These are phyloP conservation scores for Cucumis melo DNA, from an alignment of 306 rosid genomes.

Conservation along the genomic window DNA sequence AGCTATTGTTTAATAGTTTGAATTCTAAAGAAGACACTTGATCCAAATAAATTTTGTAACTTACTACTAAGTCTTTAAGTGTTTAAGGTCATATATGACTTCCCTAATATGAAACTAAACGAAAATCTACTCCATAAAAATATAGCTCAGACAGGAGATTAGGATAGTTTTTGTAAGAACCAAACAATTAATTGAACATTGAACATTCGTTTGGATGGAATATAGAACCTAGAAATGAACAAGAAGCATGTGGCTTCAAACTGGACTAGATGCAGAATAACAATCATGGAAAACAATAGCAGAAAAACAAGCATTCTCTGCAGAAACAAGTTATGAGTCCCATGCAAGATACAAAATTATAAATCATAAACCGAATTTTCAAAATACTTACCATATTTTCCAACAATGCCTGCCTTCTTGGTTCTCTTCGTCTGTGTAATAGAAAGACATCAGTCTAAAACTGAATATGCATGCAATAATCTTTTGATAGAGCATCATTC, in stretches of 20 bases:
- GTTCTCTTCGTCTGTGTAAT: slow-evolving; percentile 77
- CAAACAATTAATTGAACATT: no score
- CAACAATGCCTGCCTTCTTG: slow-evolving; percentile 89
- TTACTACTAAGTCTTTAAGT: background rate
- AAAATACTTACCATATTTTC: slow-evolving; percentile 49
- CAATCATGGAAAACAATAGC: background rate
- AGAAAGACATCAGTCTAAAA: background rate
- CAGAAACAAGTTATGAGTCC: background rate
- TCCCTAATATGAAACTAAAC: background rate
- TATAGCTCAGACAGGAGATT: no score
- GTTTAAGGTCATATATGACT: background rate
- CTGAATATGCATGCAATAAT: background rate
- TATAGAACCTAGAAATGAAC: no score
- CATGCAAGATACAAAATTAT: background rate
- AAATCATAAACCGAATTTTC: background rate
- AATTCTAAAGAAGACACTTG: background rate
- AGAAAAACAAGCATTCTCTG: background rate
- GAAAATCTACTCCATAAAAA: no score
- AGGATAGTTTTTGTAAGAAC: no score
- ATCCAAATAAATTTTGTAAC: background rate
- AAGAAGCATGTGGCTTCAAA: background rate
- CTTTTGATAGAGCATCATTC: background rate
- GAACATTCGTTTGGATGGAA: no score
- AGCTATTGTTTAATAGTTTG: slow-evolving; percentile 59
- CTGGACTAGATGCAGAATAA: background rate